Percentiles rank a stretch among this genome's conserved stretches.
Conservation (phyloP, 2,329 filamentous ascomycete genomes). For the Neoarthrinium moseri region DNA sequence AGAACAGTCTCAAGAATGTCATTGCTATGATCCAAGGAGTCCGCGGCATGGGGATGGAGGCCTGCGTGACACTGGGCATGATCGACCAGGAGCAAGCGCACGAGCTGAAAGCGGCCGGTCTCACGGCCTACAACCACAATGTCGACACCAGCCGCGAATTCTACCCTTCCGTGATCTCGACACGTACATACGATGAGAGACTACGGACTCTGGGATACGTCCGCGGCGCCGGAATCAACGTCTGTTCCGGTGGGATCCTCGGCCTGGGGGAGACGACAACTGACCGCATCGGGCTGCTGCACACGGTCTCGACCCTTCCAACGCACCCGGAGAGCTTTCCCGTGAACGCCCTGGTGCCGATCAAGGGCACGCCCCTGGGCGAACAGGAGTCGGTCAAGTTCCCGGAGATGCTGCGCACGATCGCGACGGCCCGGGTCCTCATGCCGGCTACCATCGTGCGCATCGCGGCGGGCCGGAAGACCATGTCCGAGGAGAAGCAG, state of each 20-base stretch:
- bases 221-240: conserved; percentile 81
- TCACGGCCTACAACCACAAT: conserved; percentile 95
- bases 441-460: conserved; percentile 86
- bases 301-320: conserved; percentile 79
- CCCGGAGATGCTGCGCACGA: conserved; percentile 75
- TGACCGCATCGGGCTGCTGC: conserved; percentile 79
- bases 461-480: conserved; percentile 80
- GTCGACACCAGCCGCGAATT: conserved; percentile 87
- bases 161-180: conserved; percentile 84
- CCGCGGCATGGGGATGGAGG: conserved; percentile 80
- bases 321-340: conserved; percentile 87
- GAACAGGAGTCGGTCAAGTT: conserved; percentile 73
- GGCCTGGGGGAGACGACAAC: conserved; percentile 76
- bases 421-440: conserved; percentile 78
- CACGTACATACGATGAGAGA: conserved; percentile 83
- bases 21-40: conserved; percentile 84
- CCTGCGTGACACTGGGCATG: conserved; percentile 93
- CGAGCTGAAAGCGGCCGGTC: conserved; percentile 77
- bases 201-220: conserved; percentile 77
- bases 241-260: conserved; percentile 86
- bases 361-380: conserved; percentile 83
- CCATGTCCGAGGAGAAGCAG: conserved; percentile 85
- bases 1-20: conserved; percentile 79
- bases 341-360: conserved; percentile 87
- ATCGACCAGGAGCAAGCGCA: conserved; percentile 78